Evolutionary conservation across 1,284 basidiomycete species (phyloP).

Genomic region (Phylloboletellus chloephorus): DNA sequence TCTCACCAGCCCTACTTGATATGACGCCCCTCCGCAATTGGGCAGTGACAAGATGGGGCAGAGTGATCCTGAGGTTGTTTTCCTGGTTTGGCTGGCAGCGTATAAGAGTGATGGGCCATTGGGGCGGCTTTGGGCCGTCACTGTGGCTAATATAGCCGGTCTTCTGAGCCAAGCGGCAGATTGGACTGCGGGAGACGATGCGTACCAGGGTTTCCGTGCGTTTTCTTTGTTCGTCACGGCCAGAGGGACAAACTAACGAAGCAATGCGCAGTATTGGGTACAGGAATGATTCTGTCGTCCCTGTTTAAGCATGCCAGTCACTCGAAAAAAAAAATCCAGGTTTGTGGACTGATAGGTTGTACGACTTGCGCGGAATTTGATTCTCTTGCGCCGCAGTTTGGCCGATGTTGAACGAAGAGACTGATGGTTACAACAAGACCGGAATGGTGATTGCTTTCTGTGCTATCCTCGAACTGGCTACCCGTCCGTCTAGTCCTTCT

Average conservation of each 20-base stretch:
- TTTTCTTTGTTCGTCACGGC: slow-evolving; percentile 9
- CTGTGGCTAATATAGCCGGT: slow-evolving; percentile 47
- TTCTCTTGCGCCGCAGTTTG: slow-evolving; percentile 49
- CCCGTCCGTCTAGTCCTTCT: slow-evolving; percentile 29
- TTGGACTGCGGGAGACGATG: slow-evolving; percentile 47
- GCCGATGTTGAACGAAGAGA: slow-evolving; percentile 66
- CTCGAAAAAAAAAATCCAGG: slow-evolving; percentile 84
- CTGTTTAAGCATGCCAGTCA: slow-evolving; percentile 77
- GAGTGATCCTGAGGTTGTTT: slow-evolving; percentile 44
- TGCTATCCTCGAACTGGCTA: slow-evolving; percentile 46
- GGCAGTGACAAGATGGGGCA: slow-evolving; percentile 44
- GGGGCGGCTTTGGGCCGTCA: slow-evolving; percentile 54
- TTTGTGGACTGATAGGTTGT: slow-evolving; percentile 25
- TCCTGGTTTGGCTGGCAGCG: slow-evolving; percentile 56
- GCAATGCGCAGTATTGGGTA: slow-evolving; percentile 46
- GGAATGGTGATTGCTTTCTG: slow-evolving; percentile 51
- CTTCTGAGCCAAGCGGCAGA: slow-evolving; percentile 51
- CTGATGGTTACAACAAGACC: slow-evolving; percentile 70
- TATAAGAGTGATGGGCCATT: slow-evolving; percentile 54
- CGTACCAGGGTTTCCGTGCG: slow-evolving; percentile 58
- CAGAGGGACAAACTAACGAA: slow-evolving; percentile 1
- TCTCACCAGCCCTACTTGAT: slow-evolving; percentile 63
- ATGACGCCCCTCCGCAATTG: slow-evolving; percentile 41
- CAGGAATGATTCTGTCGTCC: slow-evolving; percentile 67
- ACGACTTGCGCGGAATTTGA: not conserved